Conservation (phyloP, 306 rosid genomes). For the Prunus mongolica region DNA sequence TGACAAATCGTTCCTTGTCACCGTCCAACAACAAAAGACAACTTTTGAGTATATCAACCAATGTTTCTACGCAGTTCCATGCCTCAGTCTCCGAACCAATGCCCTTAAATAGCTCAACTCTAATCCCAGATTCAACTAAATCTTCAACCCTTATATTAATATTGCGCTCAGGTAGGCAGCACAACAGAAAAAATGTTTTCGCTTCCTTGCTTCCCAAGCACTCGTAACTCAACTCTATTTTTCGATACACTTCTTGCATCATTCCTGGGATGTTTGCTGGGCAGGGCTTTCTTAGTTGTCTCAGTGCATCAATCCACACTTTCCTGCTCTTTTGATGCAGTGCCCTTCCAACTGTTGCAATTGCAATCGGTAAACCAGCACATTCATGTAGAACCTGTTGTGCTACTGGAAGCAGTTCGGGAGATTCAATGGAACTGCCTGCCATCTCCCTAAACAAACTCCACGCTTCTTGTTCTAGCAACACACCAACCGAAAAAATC, state of each 20-base stretch:
- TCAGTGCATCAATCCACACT: constrained; percentile 37
- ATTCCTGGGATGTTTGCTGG: not conserved
- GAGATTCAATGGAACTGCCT: not conserved
- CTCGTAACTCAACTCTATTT: constrained; percentile 27
- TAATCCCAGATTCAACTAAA: not conserved
- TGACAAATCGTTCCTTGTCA: fast-evolving
- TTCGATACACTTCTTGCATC: not conserved
- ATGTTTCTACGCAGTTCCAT: not conserved
- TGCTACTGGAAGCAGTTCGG: constrained; percentile 3
- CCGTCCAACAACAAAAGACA: not conserved
- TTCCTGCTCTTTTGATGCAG: constrained; percentile 25
- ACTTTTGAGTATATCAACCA: not conserved
- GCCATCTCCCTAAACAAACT: not conserved
- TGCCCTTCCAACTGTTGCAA: constrained; percentile 20
- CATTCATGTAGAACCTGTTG: constrained; percentile 25
- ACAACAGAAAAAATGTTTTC: constrained; percentile 21
- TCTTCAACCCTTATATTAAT: not conserved
- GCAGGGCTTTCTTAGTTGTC: constrained; percentile 9
- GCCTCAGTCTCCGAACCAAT: not conserved
- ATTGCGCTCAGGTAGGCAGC: not conserved
- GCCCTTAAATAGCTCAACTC: constrained; percentile 1
- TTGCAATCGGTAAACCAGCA: constrained; percentile 37
- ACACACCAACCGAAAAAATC: not conserved
- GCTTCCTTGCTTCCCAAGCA: constrained; percentile 18
- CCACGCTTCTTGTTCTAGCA: constrained; percentile 2